Evolutionary conservation across 225 moss, liverwort and hornwort genomes (phyloP), one percentile per base, ranked within the genome.

Genomic region (Polytrichum formosum): DNA sequence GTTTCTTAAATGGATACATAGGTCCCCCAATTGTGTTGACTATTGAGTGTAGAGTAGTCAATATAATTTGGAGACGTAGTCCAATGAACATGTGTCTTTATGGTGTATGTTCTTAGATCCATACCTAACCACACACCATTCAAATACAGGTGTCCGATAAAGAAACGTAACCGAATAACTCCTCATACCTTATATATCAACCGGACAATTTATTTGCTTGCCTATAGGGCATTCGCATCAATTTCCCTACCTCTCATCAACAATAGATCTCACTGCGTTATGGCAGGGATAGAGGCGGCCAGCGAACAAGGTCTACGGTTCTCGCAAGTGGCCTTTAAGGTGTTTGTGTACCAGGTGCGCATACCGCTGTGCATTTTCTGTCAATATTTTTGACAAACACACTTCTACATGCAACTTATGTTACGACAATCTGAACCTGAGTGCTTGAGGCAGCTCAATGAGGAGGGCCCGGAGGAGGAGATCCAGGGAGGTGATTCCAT

Each of bases 381-480:
- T 18, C 23, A 18, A 2, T 30, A 5, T 62, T 71, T 13, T n/a
- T 33, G 46, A 46, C 46, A 46, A 46, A 46, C 2, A 13, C 46
- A 46, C 46, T 46, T 46, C 16, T 16, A 46, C 46, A 46, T 46
- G 46, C 46, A 46, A 46, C 46, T 20, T 53, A 28, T 68, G 17
- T 63, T 31, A 10, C 9, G 13, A 53, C 16, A 63, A 26, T 7
- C 19, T 7, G 33, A 53, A 63, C 21, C 33, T 61, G 67, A 21
- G 31, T 63, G 35, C 55, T 56, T 55, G 28, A 18, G 18, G 37
- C 76, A 80, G 83, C 80, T 84, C 29, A 77, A 77, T 31, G 79
- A 84, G 63, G 83, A 74, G 5, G 79, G 76, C 59, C 83, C 83
- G 71, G 74, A 63, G 25, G 83, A 84, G 67, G 83, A 84, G 54